phyloP scores from a whole-genome alignment of 139 green algal genomes.

The Yamagishiella unicocca region DNA sequence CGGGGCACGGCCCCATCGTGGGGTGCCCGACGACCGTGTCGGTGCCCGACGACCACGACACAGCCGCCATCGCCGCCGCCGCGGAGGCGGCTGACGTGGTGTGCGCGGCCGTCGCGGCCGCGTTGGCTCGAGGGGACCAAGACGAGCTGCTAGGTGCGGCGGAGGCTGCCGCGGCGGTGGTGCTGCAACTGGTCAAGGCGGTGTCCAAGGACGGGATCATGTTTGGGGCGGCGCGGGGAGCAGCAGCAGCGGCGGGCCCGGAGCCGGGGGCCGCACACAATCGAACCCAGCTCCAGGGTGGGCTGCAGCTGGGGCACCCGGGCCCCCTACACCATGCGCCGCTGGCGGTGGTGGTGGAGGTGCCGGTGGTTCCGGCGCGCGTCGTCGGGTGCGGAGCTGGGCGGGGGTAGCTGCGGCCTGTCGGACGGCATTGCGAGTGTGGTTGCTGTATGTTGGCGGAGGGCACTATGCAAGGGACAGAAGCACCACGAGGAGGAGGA shows the following conservation, averaged over 20 bases:
- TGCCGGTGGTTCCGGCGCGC: not conserved
- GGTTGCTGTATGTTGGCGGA: too few relatives aligned
- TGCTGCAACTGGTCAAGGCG: slow-evolving; percentile 14
- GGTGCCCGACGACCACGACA: not conserved
- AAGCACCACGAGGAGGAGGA: too few relatives aligned
- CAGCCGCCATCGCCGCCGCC: not conserved
- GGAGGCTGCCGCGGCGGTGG: slow-evolving; percentile 18
- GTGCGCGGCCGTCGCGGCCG: not conserved
- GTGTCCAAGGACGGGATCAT: not conserved
- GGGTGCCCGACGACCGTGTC: too few relatives aligned
- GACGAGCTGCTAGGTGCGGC: slow-evolving; percentile 5
- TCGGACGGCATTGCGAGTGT: too few relatives aligned
- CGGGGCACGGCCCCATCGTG: too few relatives aligned
- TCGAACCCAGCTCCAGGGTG: too few relatives aligned
- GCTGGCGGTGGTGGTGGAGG: slow-evolving; percentile 4
- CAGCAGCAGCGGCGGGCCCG: not conserved
- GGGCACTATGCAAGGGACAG: too few relatives aligned
- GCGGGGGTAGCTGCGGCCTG: too few relatives aligned
- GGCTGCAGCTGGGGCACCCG: not conserved
- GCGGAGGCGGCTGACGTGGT: slow-evolving; percentile 12
- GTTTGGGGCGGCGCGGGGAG: not conserved
- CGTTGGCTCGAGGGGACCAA: slow-evolving; percentile 13
- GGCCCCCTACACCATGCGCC: not conserved
- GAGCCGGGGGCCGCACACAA: not conserved
- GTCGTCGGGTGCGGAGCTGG: not conserved